Base-by-base conservation (phyloP, 2,329 filamentous ascomycete genomes). In the Neurospora crassa region DNA sequence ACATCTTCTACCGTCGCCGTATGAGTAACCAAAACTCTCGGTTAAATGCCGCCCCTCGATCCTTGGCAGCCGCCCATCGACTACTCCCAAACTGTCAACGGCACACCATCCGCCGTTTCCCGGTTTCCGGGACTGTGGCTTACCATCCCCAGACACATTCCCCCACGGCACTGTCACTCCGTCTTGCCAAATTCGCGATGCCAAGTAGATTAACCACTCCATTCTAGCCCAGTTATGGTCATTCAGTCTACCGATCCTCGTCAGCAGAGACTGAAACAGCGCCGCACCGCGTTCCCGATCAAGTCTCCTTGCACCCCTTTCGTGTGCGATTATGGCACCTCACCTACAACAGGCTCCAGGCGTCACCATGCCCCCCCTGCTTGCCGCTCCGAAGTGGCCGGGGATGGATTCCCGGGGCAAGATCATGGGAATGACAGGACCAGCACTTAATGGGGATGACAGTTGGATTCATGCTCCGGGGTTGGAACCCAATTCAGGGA, bases 121-220 rank as follows among this genome's bases (percentile, higher is more conserved):
- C 70, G 72, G 74, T 74, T 74, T 72, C 69, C 72, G 71, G 72
- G 70, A 70, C 43, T 68, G 68, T 53, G 40, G 69, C 59, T 40
- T 68, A 63, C 53, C 53, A 63, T 37, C 29, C 53, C 16, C 53
- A 63, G 16, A 63, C 53, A 37, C 53, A 63, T 11, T 18, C 53
- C 53, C 53, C 24, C 53, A 40, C 74, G 74, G 74, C 68, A 73
- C 40, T 72, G 10, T 68, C 53, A 73, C 73, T 73, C 73, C 73
- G 72, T 71, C 68, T 74, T 74, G 71, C 74, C 71, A 71, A 67
- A 71, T 70, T 67, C 37, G 69, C 14, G 53, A 72, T 73, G 72
- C 43, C 73, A 72, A 73, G 70, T 70, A 71, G 70, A 74, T 74
- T 75, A 75, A 71, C 74, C 73, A 71, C 71, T 40, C 63, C 40